Evolutionary conservation across 2,329 filamentous ascomycete genomes (phyloP), one percentile per base, ranked within the genome.

Genomic region (Penicillium sp.): DNA sequence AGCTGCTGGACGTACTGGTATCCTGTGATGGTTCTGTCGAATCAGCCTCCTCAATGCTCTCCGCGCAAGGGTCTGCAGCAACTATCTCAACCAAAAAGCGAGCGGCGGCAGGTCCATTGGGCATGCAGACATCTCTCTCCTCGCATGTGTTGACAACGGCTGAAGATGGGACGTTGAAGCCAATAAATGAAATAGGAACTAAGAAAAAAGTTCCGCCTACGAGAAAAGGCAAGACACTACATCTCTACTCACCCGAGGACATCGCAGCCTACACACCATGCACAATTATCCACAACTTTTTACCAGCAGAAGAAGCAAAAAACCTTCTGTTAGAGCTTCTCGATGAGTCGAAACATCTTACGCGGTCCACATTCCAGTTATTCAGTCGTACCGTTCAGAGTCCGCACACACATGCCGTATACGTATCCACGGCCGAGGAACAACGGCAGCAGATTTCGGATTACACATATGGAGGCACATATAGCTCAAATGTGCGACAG

Each of bases 201-300:
- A 48, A 34, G n/a, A 45, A 36, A 49, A 59, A 38, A 11, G 14
- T 44, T n/a, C 48, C 54, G n/a, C 53, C 90, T 56, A 86, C 89
- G 0, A 88, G 84, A 65, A 95, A 88, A 68, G 93, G 92, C 11
- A 85, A 86, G 63, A 97, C 93, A 0, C 75, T 97, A 2, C 89
- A 93, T 68, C 79, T 97, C 0, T 97, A 89, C 72, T 86, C 90
- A 40, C 90, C 92, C 0, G 79, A 85, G 38, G 92, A 96, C 64
- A 85, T 97, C 43, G 88, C 90, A 46, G 81, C 84, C 22, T 84
- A 96, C 67, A 96, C 93, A 0, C 92, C 94, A 1, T 97, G 92
- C 74, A 92, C 90, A 10, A 89, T 97, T 61, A 86, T 97, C 52
- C 92, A 96, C 73, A 94, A 96, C 67, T 97, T 97, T 64, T 79